A percentile compares a stretch with the other conserved stretches of the same genome.
Conservation (phyloP, 129 eudicot genomes). For the sunflower (Helianthus annuus) region DNA sequence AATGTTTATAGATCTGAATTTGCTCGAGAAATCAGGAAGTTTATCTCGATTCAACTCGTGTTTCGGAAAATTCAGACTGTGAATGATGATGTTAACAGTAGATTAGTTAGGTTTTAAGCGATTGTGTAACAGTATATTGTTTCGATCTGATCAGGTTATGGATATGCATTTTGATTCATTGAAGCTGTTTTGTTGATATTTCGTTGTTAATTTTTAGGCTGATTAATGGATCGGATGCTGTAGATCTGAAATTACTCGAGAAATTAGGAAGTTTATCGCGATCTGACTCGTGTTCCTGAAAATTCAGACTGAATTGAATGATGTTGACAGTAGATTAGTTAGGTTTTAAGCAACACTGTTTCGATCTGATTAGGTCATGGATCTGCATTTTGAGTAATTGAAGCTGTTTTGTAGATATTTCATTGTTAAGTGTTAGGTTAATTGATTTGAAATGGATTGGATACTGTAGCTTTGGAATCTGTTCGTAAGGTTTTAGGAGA, state of each 20-base stretch:
- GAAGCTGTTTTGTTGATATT: not conserved
- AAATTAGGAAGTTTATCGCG: not conserved
- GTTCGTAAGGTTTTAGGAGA: constrained; percentile 14
- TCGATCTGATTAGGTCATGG: no score
- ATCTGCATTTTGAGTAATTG: no score
- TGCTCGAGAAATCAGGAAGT: constrained; percentile 9
- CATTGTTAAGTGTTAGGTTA: no score
- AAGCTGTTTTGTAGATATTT: no score
- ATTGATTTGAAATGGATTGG: no score
- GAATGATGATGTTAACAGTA: not conserved
- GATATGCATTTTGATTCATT: constrained; percentile 39
- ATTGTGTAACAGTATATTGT: constrained; percentile 1
- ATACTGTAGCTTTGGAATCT: constrained; percentile 2
- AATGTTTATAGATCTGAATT: constrained; percentile 28
- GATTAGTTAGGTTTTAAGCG: constrained; percentile 14
- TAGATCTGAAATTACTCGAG: not conserved
- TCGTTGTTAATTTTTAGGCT: not conserved
- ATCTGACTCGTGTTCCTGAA: not conserved
- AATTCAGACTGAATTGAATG: not conserved
- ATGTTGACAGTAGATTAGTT: not conserved
- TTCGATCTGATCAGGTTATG: constrained; percentile 28
- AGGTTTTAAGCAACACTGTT: not conserved
- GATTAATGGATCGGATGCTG: not conserved
- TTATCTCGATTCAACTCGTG: constrained; percentile 27
- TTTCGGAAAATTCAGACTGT: constrained; percentile 19